Base-by-base conservation (phyloP, 768 basidiomycete genomes). In the Pleurotus djamor region DNA sequence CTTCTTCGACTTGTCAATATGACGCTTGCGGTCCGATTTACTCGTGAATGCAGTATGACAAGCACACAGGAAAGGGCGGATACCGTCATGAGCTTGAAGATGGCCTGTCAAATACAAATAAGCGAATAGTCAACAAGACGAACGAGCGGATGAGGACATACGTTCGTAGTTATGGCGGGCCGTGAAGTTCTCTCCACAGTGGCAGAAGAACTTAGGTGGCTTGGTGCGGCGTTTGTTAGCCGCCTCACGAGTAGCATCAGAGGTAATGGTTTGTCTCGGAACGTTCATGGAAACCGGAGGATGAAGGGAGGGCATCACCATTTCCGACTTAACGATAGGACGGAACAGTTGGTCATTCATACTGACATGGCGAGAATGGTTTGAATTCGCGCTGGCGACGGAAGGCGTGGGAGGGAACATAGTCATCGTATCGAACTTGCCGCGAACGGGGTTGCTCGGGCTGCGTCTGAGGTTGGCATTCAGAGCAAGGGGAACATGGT, bases 21-120 rank as follows among this genome's bases (percentile, higher is more conserved):
- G 54, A 7, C 54, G 54, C 44, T 56, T 56, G n/a, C 54, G 54
- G 44, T 56, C 54, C n/a, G 54, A 56, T 44, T 44, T 56, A 32
- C 54, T 56, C 4, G 54, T 56, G 41, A 56, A 56, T 5, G 54
- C 37, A 32, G 54, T 56, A 14, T 41, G 38, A 17, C 54, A 56
- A 8, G 54, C 37, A 28, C 54, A 56, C 33, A 56, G 21, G 54
- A 41, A 56, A 8, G 54, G 54, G 16, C 54, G 54, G 16, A 37
- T 37, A 21, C 54, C 54, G 41, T 56, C 54, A 21, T 56, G 54
- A 28, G 54, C 54, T 32, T 56, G 54, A 9, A 56, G n/a, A 32
- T 56, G 54, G 12, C 54, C 54, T 56, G 28, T n/a, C 7, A 8
- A 16, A 52, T 36, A 14, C 34, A n/a, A n/a, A 36, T 17, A 33